These are phyloP conservation scores for Fraxinus latifolia DNA, from an alignment of 305 asterid species.

Conservation along the genomic window DNA sequence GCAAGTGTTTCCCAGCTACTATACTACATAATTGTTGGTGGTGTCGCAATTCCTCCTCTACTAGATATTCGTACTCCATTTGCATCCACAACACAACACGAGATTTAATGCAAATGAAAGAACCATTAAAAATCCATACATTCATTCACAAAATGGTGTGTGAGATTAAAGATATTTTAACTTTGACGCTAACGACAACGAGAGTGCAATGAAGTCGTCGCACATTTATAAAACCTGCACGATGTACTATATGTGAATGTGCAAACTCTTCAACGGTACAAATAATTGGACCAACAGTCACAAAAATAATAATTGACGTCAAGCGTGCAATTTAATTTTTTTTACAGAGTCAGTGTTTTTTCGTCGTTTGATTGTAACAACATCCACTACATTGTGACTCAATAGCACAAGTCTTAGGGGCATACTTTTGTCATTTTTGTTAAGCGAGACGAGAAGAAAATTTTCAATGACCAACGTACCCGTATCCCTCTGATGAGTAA, in stretches of 20 bases:
- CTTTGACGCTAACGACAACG: too few relatives aligned
- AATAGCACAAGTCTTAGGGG: background rate
- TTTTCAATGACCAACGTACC: background rate
- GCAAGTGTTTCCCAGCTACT: background rate
- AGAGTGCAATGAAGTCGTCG: background rate
- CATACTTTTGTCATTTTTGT: background rate
- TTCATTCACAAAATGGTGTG: too few relatives aligned
- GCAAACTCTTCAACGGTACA: too few relatives aligned
- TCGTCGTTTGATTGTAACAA: background rate
- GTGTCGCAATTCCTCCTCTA: background rate
- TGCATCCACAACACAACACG: too few relatives aligned
- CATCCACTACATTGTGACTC: background rate
- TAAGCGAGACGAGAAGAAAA: background rate
- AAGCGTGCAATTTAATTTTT: too few relatives aligned
- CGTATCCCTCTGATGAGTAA: background rate
- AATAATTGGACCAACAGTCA: background rate
- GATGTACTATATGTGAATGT: too few relatives aligned
- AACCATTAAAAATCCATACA: too few relatives aligned
- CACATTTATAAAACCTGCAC: too few relatives aligned
- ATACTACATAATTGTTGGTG: background rate
- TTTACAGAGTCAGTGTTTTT: too few relatives aligned
- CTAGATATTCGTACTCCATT: too few relatives aligned
- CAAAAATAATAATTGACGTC: background rate
- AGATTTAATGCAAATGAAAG: too few relatives aligned
- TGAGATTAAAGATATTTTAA: too few relatives aligned